Evolutionary conservation across 179 eudicot genomes (phyloP).

Genomic region (Spinacia oleracea): DNA sequence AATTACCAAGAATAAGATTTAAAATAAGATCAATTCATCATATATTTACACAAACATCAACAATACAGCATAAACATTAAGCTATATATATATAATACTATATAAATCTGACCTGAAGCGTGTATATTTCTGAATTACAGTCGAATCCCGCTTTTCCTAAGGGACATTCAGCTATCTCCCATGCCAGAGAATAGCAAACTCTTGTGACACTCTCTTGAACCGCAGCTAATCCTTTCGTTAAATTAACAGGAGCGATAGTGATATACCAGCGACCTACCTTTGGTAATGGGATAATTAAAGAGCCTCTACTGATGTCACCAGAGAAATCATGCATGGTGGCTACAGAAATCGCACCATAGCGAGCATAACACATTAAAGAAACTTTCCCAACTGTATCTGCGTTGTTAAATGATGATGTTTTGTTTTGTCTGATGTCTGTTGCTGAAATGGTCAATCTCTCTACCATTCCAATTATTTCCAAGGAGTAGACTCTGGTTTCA

Average conservation of each 20-base stretch:
- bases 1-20: neutral
- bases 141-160: conserved; percentile 69
- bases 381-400: conserved; percentile 34
- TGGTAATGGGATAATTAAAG: conserved; percentile 64
- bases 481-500: conserved; percentile 50
- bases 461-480: conserved; percentile 57
- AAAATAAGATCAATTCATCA: no score
- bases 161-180: conserved; percentile 70
- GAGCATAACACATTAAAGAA: conserved; percentile 69
- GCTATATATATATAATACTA: neutral
- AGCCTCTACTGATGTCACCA: conserved; percentile 50
- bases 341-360: conserved; percentile 67
- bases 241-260: conserved; percentile 45
- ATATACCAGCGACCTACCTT: conserved; percentile 83
- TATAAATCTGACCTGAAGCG: conserved; percentile 65
- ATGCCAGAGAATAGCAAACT: conserved; percentile 66
- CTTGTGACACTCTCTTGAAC: conserved; percentile 26
- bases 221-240: conserved; percentile 28
- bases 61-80: conserved; percentile 8
- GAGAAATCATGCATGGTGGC: conserved; percentile 60
- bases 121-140: conserved; percentile 63
- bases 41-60: neutral
- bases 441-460: conserved; percentile 53
- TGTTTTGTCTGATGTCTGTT: conserved; percentile 40
- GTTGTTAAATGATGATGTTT: conserved; percentile 34